A percentile compares a stretch with the other conserved stretches of the same genome.
These are phyloP conservation scores for Fusarium sambucinum DNA, from an alignment of 2,329 filamentous ascomycete genomes.

Conservation along the genomic window DNA sequence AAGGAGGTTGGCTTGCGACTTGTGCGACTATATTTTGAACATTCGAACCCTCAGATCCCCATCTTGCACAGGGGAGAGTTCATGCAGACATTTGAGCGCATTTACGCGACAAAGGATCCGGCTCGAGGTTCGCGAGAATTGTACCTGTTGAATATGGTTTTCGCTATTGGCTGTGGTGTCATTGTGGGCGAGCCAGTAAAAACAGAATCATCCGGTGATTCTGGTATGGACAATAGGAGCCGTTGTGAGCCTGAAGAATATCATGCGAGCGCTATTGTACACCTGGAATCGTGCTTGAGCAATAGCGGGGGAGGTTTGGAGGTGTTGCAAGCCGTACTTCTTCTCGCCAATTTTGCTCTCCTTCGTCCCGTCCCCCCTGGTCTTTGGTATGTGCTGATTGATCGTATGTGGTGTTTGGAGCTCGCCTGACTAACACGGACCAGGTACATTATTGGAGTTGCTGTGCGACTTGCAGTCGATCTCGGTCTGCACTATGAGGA, in stretches of 20 bases:
- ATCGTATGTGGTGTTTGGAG: slow-evolving; percentile 3
- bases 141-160: slow-evolving; percentile 97
- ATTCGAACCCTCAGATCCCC: slow-evolving; percentile 95
- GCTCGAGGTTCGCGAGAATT: slow-evolving; percentile 81
- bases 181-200: slow-evolving; percentile 77
- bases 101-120: slow-evolving; percentile 77
- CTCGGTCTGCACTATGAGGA: slow-evolving; percentile 94
- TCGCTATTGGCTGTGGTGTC: slow-evolving; percentile 93
- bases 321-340: slow-evolving; percentile 90
- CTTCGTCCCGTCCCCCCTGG: slow-evolving; percentile 92
- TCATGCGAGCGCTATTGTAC: slow-evolving; percentile 92
- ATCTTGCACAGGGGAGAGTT: slow-evolving; percentile 92
- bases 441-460: slow-evolving; percentile 92
- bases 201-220: slow-evolving; percentile 56
- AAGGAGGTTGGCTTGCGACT: slow-evolving; percentile 78
- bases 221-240: slow-evolving; percentile 43
- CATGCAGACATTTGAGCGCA: slow-evolving; percentile 85
- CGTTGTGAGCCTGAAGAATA: slow-evolving; percentile 91
- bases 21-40: slow-evolving; percentile 90
- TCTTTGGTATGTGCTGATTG: slow-evolving; percentile 71
- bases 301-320: slow-evolving; percentile 90
- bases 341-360: slow-evolving; percentile 91
- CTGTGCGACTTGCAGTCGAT: slow-evolving; percentile 89
- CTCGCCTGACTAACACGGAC: slow-evolving; percentile 29
- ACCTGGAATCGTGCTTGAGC: slow-evolving; percentile 87